Evolutionary conservation across 1,284 basidiomycete species (phyloP), one percentile per base, ranked within the genome.

Genomic region (Athelia sp.): DNA sequence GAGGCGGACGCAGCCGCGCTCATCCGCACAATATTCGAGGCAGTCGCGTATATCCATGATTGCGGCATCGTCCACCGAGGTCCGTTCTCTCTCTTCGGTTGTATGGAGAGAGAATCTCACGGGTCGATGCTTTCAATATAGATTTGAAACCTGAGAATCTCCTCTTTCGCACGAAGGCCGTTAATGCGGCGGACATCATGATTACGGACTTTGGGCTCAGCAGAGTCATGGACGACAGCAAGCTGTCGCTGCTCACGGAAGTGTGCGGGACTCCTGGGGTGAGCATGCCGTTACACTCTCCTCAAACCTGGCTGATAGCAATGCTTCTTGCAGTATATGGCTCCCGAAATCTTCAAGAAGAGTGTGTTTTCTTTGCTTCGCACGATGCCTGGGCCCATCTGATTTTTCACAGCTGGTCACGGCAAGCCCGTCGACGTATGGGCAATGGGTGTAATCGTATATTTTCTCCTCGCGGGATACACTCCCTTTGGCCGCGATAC

Each of bases 131-230:
- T 43, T 35, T 17, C 22, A 36, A 21, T 21, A 15, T 55, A 89
- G 93, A 99, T 65, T 74, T 99, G 55, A 99, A 99, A 69, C 96
- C 96, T 3, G 96, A 99, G 71, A 99, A 99, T 70, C 78, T 99
- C 19, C 76, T 99, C 19, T 99, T 99, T 82, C 84, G 91, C 52
- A 88, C 89, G 38, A 82, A 84, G 60, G 87, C 82, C 3, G 94
- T 98, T 63, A 87, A 95, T 50, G 88, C 94, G 9, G n/a, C n/a
- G 13, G 94, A 98, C 61, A 87, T 99, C 58, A 90, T 98, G 81
- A 89, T 99, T 56, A 96, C 97, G 3, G 97, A 99, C 69, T 99
- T 99, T 68, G 97, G 97, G 11, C 78, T 98, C 51, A 83, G 87
- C 65, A 74, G 93, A 26, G 79, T 97, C 19, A 87, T 99, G 73